phyloP scores from a whole-genome alignment of 228 moss, liverwort and hornwort species.

The Sphagnum fallax region DNA sequence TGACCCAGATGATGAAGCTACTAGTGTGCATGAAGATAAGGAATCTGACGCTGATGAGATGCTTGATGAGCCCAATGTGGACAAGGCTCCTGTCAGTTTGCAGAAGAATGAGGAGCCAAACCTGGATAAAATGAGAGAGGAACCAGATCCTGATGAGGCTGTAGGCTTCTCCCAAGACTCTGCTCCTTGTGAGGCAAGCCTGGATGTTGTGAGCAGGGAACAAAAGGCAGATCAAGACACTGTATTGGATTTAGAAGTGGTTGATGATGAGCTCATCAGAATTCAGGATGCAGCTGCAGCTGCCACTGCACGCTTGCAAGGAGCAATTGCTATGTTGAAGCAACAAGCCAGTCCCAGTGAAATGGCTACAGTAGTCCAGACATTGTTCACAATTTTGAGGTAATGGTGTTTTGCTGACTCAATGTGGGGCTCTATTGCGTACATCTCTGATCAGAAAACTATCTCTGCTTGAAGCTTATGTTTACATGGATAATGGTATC shows the following conservation, averaged over 20 bases:
- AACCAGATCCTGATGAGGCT: conserved; percentile 29
- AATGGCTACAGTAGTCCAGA: conserved; percentile 14
- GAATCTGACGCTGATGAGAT: conserved; percentile 5
- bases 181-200: conserved; percentile 28
- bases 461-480: background rate
- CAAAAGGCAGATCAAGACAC: conserved; percentile 28
- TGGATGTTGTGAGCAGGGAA: background rate
- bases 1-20: conserved; percentile 7
- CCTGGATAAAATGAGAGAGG: conserved; percentile 3
- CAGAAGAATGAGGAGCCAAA: background rate
- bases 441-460: background rate
- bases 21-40: background rate
- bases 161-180: conserved; percentile 19
- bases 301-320: conserved; percentile 24
- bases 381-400: conserved; percentile 40
- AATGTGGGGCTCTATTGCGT: background rate
- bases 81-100: conserved; percentile 12
- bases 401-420: background rate
- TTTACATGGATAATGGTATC: no score
- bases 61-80: conserved; percentile 22
- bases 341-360: conserved; percentile 36
- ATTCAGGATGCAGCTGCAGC: conserved; percentile 27
- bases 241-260: conserved; percentile 6
- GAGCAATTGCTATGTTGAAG: conserved; percentile 25
- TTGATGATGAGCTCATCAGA: conserved; percentile 23